Base-by-base conservation (phyloP, 768 basidiomycete species). In the Cubamyces sp. region DNA sequence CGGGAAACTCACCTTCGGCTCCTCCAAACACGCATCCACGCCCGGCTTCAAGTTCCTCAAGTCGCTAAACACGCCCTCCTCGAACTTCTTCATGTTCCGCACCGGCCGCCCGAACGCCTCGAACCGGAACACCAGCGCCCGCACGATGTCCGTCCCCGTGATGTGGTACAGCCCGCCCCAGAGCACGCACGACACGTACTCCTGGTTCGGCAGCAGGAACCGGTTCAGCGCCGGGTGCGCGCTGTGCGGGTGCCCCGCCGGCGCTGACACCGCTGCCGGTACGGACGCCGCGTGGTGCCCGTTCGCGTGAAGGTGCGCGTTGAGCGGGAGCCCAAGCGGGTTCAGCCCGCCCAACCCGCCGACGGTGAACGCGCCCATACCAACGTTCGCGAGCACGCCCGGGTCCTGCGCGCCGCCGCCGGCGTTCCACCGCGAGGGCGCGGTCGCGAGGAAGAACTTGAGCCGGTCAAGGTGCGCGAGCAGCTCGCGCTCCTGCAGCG, bases 111-210 rank as follows among this genome's bases (percentile, higher is more conserved):
- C 92, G 69, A 96, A 96, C 42, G 91, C 90, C 78, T 94, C 91
- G 74, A 96, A 95, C 19, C 95, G 85, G 74, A 97, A 96, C n/a
- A 94, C 89, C 54, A 98, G 81, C 4, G 94, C 93, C 65, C 96
- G 84, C 30, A 98, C 95, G 72, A 98, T 97, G 76, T 98, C 96
- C 6, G 96, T 98, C 34, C 96, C 96, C 2, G 95, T 96, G 76
- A 98, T 93, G 71, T 96, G 92, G 71, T 94, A 95, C 34, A 92
- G 81, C 7, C 94, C 90, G 52, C 87, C 86, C 96, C 96, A 98
- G 18, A 93, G 82, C 11, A 97, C 91, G 72, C 96, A 98, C 5
- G 90, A 87, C 43, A 98, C 92, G 69, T 87, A 90, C 74, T 92
- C 95, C 52, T 91, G 87, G 59, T 90, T 86, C 0, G 96, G 95